phyloP scores from a whole-genome alignment of 2,329 filamentous ascomycete species.

The Alternaria triticina region DNA sequence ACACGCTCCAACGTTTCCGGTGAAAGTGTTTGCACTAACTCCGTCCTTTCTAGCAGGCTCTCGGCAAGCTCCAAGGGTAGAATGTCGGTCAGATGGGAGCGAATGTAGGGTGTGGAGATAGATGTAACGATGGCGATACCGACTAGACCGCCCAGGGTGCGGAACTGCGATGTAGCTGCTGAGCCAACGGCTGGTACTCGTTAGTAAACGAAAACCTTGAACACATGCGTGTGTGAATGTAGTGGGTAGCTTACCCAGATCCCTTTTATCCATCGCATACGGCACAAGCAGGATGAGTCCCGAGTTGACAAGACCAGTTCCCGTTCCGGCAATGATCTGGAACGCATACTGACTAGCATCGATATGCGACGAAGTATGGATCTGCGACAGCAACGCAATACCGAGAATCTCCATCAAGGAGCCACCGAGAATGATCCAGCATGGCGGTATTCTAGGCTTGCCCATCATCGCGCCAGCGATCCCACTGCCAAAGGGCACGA shows the following conservation, averaged over 20 bases:
- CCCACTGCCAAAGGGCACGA: conserved; percentile 13
- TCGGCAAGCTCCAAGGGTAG: neutral
- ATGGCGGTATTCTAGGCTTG: conserved; percentile 6
- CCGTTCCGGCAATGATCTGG: conserved; percentile 18
- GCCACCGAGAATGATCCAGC: conserved; percentile 11
- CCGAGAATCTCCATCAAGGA: conserved; percentile 15
- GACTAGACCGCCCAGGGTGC: conserved; percentile 14
- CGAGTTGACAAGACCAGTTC: conserved; percentile 12
- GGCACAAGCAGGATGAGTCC: conserved; percentile 15
- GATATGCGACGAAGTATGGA: neutral
- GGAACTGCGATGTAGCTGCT: conserved; percentile 15
- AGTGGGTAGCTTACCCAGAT: conserved; percentile 11
- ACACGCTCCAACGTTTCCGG: neutral
- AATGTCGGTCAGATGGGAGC: neutral
- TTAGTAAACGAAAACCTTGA: neutral
- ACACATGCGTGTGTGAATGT: neutral
- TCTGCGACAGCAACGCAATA: conserved; percentile 2
- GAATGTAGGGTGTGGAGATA: conserved; percentile 14
- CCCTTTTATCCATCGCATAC: conserved; percentile 13
- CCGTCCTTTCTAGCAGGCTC: conserved; percentile 7
- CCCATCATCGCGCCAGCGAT: conserved; percentile 10
- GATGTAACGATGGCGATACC: conserved; percentile 14
- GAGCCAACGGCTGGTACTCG: conserved; percentile 10
- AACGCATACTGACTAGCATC: conserved; percentile 16
- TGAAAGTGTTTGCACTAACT: neutral